Base-by-base conservation (phyloP, 1,284 basidiomycete genomes). In the Ustilago shanxiensis region DNA sequence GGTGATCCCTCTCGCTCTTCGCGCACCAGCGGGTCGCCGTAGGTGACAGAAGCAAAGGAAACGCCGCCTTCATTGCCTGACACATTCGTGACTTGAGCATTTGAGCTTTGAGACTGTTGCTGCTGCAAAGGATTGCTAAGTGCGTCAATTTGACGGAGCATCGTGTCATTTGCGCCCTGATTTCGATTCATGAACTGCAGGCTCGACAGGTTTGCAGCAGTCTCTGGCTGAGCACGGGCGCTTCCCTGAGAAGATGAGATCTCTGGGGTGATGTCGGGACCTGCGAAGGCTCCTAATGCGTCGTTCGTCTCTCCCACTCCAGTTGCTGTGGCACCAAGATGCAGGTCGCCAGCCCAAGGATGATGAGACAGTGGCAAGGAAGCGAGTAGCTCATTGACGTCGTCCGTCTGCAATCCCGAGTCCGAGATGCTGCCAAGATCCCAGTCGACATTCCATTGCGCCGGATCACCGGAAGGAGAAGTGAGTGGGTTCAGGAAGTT, bases 311-410 rank as follows among this genome's bases (percentile, higher is more conserved):
- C 65, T 22, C 51, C 53, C 13, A n/a, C 13, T 13, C 24, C 59
- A 28, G 54, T 54, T 20, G 61, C 37, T 29, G 66, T 58, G 3
- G 58, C 20, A 11, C 57, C 66, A 31, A 67, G 79, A 29, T 72
- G 72, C 3, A 80, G 60, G 49, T 80, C 80, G 24, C 76, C 73
- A 5, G 76, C 72, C 79, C 79, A 81, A 8, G 63, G 70, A 41
- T 72, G 77, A 37, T 81, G 80, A 11, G 76, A 74, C 16, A 77
- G 57, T 13, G 75, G 75, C 49, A 74, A 39, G 8, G 73, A 72
- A 20, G 76, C 72, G 24, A 79, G 65, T 37, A 75, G 50, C 39
- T 54, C 49, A 16, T 61, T 59, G 45, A 69, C 57, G 4, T 66
- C 66, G 20, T 75, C 62, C 18, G 24, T 33, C 18, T 67, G 67